phyloP scores from a whole-genome alignment of 768 basidiomycete species.

The Suillus spraguei region DNA sequence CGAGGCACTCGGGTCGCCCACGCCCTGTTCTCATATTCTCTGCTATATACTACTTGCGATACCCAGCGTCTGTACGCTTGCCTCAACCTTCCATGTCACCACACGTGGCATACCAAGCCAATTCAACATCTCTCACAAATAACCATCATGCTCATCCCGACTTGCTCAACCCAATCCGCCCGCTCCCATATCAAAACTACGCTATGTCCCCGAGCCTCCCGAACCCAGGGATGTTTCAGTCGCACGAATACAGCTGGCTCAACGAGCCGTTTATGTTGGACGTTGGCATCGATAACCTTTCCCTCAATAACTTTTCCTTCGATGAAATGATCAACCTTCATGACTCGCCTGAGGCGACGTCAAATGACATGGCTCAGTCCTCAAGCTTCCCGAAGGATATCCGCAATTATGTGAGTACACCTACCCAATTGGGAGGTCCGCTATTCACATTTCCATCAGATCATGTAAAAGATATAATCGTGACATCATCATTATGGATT shows the following conservation, averaged over 20 bases:
- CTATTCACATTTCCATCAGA: constrained; percentile 21
- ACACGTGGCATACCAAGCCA: background rate
- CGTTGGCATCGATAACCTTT: constrained; percentile 29
- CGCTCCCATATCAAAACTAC: constrained; percentile 15
- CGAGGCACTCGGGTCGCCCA: constrained; percentile 22
- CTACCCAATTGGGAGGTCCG: background rate
- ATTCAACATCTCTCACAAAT: background rate
- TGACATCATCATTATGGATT: constrained; percentile 4
- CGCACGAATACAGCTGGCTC: constrained; percentile 15
- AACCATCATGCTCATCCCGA: constrained; percentile 10
- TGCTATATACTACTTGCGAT: constrained; percentile 60
- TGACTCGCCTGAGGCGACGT: constrained; percentile 19
- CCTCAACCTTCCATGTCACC: constrained; percentile 21
- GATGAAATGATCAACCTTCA: constrained; percentile 11
- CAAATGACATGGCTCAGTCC: constrained; percentile 13
- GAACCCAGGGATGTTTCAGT: background rate
- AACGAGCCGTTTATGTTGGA: constrained; percentile 34
- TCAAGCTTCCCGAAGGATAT: constrained; percentile 33
- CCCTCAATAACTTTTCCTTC: constrained; percentile 26
- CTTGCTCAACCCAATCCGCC: background rate
- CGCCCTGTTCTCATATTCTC: constrained; percentile 48
- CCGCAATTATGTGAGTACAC: constrained; percentile 37
- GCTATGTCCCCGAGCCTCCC: constrained; percentile 1
- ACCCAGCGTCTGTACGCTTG: constrained; percentile 27
- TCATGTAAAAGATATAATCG: constrained; percentile 22